Evolutionary conservation across 768 basidiomycete genomes (phyloP).

Genomic region (Tylopilus subfusipes): DNA sequence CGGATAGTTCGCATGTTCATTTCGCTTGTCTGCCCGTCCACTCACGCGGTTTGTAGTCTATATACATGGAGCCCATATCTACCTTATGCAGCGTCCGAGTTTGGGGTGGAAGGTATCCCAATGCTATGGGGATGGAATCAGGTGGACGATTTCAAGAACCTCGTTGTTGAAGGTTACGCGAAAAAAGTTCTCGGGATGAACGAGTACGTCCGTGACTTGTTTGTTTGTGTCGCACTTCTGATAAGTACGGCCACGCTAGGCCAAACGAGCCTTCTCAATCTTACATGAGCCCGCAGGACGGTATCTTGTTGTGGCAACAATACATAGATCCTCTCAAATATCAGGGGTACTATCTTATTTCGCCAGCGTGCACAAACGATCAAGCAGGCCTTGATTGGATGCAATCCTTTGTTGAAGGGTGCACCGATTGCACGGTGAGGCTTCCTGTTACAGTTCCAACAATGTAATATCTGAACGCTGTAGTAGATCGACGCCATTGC

Average conservation of each 20-base stretch:
- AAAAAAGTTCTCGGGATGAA: constrained; percentile 65
- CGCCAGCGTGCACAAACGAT: constrained; percentile 68
- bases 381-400: constrained; percentile 67
- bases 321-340: constrained; percentile 59
- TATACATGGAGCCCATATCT: constrained; percentile 68
- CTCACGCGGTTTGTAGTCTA: constrained; percentile 31
- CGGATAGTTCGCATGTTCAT: constrained; percentile 36
- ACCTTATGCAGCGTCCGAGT: constrained; percentile 37
- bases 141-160: constrained; percentile 41
- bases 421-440: constrained; percentile 53
- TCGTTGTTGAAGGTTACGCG: constrained; percentile 52
- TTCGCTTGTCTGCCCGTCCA: neutral
- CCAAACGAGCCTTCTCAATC: constrained; percentile 68
- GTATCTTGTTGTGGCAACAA: constrained; percentile 56
- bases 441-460: neutral
- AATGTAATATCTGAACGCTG: neutral
- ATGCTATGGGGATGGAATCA: constrained; percentile 73
- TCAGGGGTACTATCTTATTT: constrained; percentile 58
- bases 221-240: neutral
- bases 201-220: constrained; percentile 51
- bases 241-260: constrained; percentile 39
- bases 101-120: constrained; percentile 56
- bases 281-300: constrained; percentile 53
- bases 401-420: constrained; percentile 49
- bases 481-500: constrained; percentile 58